Evolutionary conservation across 306 rosid genomes (phyloP), one percentile per base, ranked within the genome.

Genomic region (Hippophae rhamnoides): DNA sequence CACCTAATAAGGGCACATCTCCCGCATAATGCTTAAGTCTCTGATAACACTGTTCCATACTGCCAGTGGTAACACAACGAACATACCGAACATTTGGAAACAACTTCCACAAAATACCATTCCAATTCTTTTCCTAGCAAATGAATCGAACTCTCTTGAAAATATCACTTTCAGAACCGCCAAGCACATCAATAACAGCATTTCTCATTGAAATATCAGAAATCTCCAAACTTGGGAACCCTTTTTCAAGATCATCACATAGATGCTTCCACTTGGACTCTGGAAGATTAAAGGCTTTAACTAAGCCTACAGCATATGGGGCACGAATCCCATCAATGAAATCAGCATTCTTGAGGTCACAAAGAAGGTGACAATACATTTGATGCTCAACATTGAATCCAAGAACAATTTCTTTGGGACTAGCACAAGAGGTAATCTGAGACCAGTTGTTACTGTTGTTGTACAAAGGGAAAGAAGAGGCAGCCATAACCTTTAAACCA

Each of bases 401-500:
- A 40, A 78, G 61, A 69, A 80, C 48, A 41, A 86, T 83, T 78
- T 80, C 74, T 26, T 14, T 62, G 50, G 89, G 89, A 68, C 95
- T 86, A 9, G 82, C 72, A 60, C 13, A 55, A 31, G 51, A 14
- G 42, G 61, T 59, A n/a, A 80, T 55, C 54, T 66, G 74, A 69
- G 84, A 56, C 79, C 74, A 69, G 52, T 70, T 58, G 9, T 64
- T 75, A 42, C 47, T 69, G 42, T 73, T 78, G 62, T 77, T 74
- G 49, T 74, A 86, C 25, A 82, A 64, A 78, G 76, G 72, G 74
- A 65, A 86, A 11, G 94, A 47, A 23, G 94, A 75, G 4, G 89
- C 94, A 61, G 94, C 79, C 89, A 78, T 86, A 53, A 78, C 94
- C 67, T 85, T 75, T 54, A 72, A 70, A 63, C 89, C 89, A 66